A percentile compares a stretch with the other conserved stretches of the same genome.
Evolutionary conservation across 2,329 filamentous ascomycete species (phyloP).

Genomic region (Ophiostoma australiae): DNA sequence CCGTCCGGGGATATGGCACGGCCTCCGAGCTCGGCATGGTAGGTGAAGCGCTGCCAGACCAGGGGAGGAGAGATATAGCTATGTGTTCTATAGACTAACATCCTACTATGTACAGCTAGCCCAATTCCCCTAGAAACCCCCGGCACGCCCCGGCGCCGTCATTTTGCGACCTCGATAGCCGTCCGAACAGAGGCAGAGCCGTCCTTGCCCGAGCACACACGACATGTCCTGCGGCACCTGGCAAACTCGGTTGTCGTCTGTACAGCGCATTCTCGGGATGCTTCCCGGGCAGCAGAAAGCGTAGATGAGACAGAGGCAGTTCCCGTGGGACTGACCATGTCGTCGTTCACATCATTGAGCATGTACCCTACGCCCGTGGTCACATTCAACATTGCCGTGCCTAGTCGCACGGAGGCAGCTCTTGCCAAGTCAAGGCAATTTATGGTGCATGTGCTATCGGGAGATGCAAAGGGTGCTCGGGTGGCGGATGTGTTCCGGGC

Average conservation of each 20-base stretch:
- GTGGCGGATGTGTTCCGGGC: constrained; percentile 50
- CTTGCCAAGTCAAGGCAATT: constrained; percentile 44
- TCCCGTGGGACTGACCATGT: constrained; percentile 53
- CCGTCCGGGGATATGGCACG: neutral
- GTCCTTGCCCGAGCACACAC: constrained; percentile 45
- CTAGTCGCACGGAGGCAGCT: constrained; percentile 52
- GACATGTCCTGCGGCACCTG: constrained; percentile 50
- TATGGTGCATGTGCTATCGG: constrained; percentile 52
- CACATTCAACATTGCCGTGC: constrained; percentile 54
- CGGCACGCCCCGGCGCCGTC: neutral
- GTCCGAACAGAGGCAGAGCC: constrained; percentile 19
- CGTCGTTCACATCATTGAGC: constrained; percentile 54
- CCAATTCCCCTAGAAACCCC: neutral
- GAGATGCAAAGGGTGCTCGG: constrained; percentile 43
- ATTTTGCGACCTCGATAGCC: constrained; percentile 13
- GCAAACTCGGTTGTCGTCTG: constrained; percentile 40
- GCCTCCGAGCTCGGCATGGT: neutral
- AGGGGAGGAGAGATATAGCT: neutral
- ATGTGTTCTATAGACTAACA: neutral
- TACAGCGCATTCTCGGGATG: constrained; percentile 30
- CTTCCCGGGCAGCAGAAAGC: constrained; percentile 2
- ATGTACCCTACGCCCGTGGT: constrained; percentile 49
- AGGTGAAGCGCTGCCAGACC: neutral
- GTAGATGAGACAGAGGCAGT: constrained; percentile 26
- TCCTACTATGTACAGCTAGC: neutral